Percentiles rank a stretch among this genome's conserved stretches.
phyloP scores from a whole-genome alignment of 2,329 filamentous ascomycete species.

The Fusarium musae region DNA sequence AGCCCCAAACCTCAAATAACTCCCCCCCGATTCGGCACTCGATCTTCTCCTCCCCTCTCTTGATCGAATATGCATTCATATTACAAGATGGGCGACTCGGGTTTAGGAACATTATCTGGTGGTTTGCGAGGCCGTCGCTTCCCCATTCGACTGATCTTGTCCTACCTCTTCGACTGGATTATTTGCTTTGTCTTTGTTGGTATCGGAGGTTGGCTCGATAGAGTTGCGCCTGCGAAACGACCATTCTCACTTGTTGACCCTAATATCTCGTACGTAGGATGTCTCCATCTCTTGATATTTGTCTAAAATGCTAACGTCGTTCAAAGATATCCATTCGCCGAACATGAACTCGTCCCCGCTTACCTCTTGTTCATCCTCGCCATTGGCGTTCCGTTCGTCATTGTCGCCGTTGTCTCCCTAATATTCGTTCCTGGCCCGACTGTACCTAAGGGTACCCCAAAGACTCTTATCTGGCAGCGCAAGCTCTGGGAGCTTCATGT shows the following conservation, averaged over 20 bases:
- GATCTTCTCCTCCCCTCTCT: constrained; percentile 12
- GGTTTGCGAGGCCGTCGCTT: constrained; percentile 39
- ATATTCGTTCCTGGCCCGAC: constrained; percentile 78
- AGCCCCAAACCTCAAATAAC: constrained; percentile 20
- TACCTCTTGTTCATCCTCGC: constrained; percentile 72
- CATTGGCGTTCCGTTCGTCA: constrained; percentile 70
- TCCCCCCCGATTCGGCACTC: constrained; percentile 11
- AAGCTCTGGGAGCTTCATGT: constrained; percentile 93
- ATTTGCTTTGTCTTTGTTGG: constrained; percentile 69
- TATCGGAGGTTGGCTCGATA: constrained; percentile 68
- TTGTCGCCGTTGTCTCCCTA: constrained; percentile 76
- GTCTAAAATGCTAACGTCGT: constrained; percentile 4
- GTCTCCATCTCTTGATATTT: neutral
- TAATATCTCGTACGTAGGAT: constrained; percentile 72
- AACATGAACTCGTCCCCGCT: constrained; percentile 77
- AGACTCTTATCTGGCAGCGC: constrained; percentile 75
- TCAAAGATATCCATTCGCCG: constrained; percentile 73
- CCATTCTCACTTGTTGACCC: constrained; percentile 78
- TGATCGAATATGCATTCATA: constrained; percentile 35
- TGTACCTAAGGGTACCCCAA: constrained; percentile 70
- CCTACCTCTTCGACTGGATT: constrained; percentile 81
- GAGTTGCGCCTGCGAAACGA: constrained; percentile 71
- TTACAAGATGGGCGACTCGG: constrained; percentile 42
- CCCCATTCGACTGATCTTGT: constrained; percentile 59
- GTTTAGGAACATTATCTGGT: constrained; percentile 28